Conservation (phyloP, 2,329 filamentous ascomycete genomes). For the Fusarium sp. region DNA sequence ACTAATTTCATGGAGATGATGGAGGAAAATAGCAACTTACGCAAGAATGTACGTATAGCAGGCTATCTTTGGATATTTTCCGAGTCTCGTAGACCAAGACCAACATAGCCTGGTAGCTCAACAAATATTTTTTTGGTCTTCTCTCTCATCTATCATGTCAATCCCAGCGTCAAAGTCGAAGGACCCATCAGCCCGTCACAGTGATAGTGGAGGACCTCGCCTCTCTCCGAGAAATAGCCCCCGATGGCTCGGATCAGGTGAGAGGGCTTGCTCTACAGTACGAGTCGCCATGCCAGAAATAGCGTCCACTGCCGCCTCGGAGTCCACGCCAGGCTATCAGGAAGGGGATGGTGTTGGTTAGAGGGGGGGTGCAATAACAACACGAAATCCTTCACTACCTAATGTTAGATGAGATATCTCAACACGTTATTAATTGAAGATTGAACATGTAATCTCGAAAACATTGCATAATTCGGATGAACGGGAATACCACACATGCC, state of each 20-base stretch:
- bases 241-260: constrained; percentile 38
- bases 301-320: constrained; percentile 44
- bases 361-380: neutral
- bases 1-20: neutral
- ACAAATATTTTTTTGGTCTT: neutral
- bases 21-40: neutral
- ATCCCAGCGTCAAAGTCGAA: neutral
- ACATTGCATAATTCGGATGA: neutral
- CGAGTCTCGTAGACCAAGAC: neutral
- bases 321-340: constrained; percentile 30
- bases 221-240: constrained; percentile 36
- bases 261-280: constrained; percentile 28
- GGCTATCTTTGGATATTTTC: neutral
- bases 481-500: neutral
- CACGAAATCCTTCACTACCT: neutral
- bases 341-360: neutral
- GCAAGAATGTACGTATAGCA: neutral
- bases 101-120: neutral
- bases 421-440: neutral
- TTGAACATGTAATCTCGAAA: neutral
- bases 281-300: constrained; percentile 43
- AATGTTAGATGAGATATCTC: neutral
- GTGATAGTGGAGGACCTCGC: constrained; percentile 37
- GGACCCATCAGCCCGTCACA: constrained; percentile 16
- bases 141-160: constrained; percentile 1